A percentile compares a stretch with the other conserved stretches of the same genome.
These are phyloP conservation scores for Ganoderma multipileum DNA, from an alignment of 1,284 basidiomycete species.

Conservation along the genomic window DNA sequence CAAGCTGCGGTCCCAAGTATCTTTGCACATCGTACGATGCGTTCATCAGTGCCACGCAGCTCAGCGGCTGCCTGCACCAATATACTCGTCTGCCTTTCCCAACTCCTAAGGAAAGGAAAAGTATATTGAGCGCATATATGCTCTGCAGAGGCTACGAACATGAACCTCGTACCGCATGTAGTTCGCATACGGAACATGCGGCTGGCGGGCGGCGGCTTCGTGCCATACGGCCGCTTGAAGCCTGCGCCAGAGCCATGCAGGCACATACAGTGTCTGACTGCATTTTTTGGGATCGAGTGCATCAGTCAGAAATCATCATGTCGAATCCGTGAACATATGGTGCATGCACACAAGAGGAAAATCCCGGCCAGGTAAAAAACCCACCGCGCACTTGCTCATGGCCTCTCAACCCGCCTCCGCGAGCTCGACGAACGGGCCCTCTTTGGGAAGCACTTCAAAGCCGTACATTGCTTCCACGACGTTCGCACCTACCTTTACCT, in stretches of 20 bases:
- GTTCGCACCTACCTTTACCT: slow-evolving; percentile 30
- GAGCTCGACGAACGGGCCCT: slow-evolving; percentile 36
- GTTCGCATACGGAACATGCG: slow-evolving; percentile 35
- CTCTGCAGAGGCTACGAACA: too few species aligned
- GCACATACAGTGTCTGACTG: slow-evolving; percentile 43
- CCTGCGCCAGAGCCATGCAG: slow-evolving; percentile 46
- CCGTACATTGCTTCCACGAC: slow-evolving; percentile 37
- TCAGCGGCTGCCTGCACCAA: slow-evolving; percentile 17
- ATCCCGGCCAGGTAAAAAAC: slow-evolving; percentile 33
- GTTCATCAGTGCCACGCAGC: slow-evolving; percentile 9
- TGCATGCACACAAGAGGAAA: slow-evolving; percentile 30
- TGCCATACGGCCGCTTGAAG: slow-evolving; percentile 41
- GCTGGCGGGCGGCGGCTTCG: slow-evolving; percentile 27
- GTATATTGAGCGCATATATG: too few species aligned
- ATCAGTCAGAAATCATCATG: not conserved
- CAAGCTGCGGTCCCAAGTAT: slow-evolving; percentile 27
- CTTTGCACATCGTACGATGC: slow-evolving; percentile 4
- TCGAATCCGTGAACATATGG: not conserved
- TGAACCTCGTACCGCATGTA: slow-evolving; percentile 15
- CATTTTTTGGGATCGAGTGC: not conserved
- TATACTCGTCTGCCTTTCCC: slow-evolving; percentile 11
- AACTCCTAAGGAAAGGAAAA: not conserved
- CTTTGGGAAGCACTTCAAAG: slow-evolving; percentile 33
- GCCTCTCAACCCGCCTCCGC: slow-evolving; percentile 34
- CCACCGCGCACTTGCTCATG: slow-evolving; percentile 21